Evolutionary conservation across 495 filamentous ascomycete species (phyloP).

Genomic region (Penicillium argentinense): DNA sequence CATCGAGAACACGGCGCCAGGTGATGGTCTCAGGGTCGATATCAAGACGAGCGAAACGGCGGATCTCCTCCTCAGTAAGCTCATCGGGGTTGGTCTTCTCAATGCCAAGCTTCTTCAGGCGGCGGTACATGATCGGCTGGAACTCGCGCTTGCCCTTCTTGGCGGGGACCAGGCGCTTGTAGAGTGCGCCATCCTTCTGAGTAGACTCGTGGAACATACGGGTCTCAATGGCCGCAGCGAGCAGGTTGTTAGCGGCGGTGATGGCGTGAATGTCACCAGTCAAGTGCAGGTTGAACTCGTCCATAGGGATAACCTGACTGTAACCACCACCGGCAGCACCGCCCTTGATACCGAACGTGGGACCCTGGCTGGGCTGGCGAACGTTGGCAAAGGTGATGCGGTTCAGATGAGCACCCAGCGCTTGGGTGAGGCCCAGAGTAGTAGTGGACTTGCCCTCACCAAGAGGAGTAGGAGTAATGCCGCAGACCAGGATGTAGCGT

Average conservation of each 20-base stretch:
- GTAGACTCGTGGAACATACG: conserved; percentile 97
- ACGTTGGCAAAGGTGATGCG: conserved; percentile 94
- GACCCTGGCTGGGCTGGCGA: conserved; percentile 93
- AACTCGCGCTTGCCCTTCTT: conserved; percentile 91
- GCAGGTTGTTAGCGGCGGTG: conserved; percentile 93
- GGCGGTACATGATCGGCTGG: conserved; percentile 83
- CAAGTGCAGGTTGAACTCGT: conserved; percentile 97
- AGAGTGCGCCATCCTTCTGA: conserved; percentile 88
- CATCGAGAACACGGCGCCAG: conserved; percentile 93
- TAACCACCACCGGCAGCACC: conserved; percentile 96
- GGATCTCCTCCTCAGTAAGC: conserved; percentile 85
- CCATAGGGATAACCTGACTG: conserved; percentile 99
- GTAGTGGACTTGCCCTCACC: conserved; percentile 98
- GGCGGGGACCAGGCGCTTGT: conserved; percentile 80
- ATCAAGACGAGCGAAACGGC: conserved; percentile 84
- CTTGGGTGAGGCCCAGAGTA: conserved; percentile 93
- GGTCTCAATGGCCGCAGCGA: conserved; percentile 97
- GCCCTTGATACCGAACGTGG: conserved; percentile 98
- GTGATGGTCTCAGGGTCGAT: conserved; percentile 97
- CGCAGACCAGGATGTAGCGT: conserved; percentile 86
- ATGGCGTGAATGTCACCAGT: conserved; percentile 98
- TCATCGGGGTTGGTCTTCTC: conserved; percentile 90
- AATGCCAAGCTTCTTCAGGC: conserved; percentile 92
- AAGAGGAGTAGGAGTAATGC: conserved; percentile 96
- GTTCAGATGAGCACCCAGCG: conserved; percentile 85